Evolutionary conservation across 2,329 filamentous ascomycete species (phyloP).

Genomic region (Cytospora schulzeri): DNA sequence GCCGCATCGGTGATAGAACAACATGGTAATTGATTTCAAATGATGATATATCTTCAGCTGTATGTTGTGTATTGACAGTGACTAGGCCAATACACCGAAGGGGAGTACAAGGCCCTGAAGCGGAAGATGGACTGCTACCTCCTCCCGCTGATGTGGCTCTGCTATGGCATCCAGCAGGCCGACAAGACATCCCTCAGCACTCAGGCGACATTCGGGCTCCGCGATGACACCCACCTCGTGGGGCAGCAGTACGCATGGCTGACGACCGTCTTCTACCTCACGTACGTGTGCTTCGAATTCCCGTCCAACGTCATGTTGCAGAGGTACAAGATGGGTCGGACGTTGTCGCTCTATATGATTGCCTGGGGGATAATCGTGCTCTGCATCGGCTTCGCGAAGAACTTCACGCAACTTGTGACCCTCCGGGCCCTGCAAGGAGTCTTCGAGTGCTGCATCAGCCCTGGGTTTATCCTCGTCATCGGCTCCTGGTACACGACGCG

Average conservation of each 20-base stretch:
- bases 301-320: constrained; percentile 38
- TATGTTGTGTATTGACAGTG: neutral
- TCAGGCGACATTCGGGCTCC: constrained; percentile 43
- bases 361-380: constrained; percentile 39
- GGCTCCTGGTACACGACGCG: constrained; percentile 43
- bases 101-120: constrained; percentile 42
- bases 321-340: constrained; percentile 33
- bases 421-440: constrained; percentile 42
- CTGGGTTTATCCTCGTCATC: constrained; percentile 42
- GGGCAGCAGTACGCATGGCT: constrained; percentile 35
- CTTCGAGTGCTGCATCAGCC: constrained; percentile 43
- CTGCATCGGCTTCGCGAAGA: constrained; percentile 41
- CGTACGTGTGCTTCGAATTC: constrained; percentile 38
- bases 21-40: neutral
- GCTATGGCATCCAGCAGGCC: constrained; percentile 52
- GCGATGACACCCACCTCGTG: constrained; percentile 34
- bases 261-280: constrained; percentile 41
- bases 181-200: constrained; percentile 48
- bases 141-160: constrained; percentile 50
- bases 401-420: constrained; percentile 41
- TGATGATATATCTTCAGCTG: neutral
- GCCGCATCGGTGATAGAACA: constrained; percentile 1
- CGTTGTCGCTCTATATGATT: constrained; percentile 35
- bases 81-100: constrained; percentile 37
- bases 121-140: constrained; percentile 48